A percentile compares a stretch with the other conserved stretches of the same genome.
Conservation (phyloP, 768 basidiomycete genomes). For the Russula vinacea region DNA sequence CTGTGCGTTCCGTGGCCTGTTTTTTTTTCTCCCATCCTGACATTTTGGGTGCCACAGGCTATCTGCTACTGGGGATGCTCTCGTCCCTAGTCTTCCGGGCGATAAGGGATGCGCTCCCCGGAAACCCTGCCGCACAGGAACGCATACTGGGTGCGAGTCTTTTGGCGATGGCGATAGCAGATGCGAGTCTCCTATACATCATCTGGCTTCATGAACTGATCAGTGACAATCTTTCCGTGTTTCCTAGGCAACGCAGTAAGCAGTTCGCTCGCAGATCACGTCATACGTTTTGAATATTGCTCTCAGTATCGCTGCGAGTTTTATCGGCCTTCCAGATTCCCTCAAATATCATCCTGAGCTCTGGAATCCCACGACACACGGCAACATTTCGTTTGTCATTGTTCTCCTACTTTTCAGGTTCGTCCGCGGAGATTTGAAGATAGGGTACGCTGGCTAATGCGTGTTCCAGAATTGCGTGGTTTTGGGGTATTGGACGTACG, state of each 20-base stretch:
- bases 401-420: conserved; percentile 59
- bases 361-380: conserved; percentile 76
- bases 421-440: conserved; percentile 9
- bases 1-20: conserved; percentile 41
- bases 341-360: conserved; percentile 47
- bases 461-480: conserved; percentile 39
- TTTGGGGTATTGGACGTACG: conserved; percentile 39
- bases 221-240: neutral
- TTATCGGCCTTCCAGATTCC: conserved; percentile 54
- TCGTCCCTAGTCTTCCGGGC: conserved; percentile 67
- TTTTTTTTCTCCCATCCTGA: neutral
- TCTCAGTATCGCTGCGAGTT: conserved; percentile 54
- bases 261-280: neutral
- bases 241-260: conserved; percentile 57
- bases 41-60: conserved; percentile 43
- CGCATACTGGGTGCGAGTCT: conserved; percentile 62
- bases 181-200: conserved; percentile 47
- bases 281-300: neutral
- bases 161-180: conserved; percentile 61
- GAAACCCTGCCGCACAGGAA: conserved; percentile 62
- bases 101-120: conserved; percentile 54
- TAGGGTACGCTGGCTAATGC: neutral
- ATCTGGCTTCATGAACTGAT: neutral
- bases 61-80: conserved; percentile 59
- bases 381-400: conserved; percentile 65